A percentile compares a stretch with the other conserved stretches of the same genome.
Conservation (phyloP, 2,329 filamentous ascomycete species). For the Canariomyces notabilis region DNA sequence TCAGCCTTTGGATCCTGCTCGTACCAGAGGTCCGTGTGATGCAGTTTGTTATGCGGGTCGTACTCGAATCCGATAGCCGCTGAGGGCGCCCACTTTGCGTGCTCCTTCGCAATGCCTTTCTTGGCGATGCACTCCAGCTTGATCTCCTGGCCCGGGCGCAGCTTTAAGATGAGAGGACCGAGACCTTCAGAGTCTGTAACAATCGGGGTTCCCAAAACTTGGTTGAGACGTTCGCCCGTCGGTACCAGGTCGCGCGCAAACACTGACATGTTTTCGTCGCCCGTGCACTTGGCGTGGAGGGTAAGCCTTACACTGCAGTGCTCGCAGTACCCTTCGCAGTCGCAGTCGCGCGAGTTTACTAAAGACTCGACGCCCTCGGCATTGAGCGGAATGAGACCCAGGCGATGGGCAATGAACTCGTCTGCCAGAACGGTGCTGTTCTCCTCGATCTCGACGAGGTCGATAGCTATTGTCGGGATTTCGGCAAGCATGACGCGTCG, state of each 20-base stretch:
- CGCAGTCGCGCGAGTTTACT: constrained; percentile 87
- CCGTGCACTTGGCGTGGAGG: constrained; percentile 79
- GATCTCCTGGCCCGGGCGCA: constrained; percentile 84
- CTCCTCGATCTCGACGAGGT: constrained; percentile 84
- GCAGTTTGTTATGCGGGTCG: constrained; percentile 92
- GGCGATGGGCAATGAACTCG: constrained; percentile 88
- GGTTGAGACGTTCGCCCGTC: constrained; percentile 63
- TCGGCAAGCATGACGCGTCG: constrained; percentile 89
- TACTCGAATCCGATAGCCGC: constrained; percentile 95
- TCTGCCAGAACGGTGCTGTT: constrained; percentile 97
- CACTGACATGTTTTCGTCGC: constrained; percentile 86
- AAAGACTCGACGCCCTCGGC: constrained; percentile 79
- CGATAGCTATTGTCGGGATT: constrained; percentile 90
- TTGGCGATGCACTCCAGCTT: constrained; percentile 90
- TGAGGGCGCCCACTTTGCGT: constrained; percentile 95
- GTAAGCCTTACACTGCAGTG: constrained; percentile 81
- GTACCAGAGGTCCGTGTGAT: constrained; percentile 91
- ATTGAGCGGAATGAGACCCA: constrained; percentile 84
- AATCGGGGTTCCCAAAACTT: constrained; percentile 72
- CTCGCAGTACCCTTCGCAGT: constrained; percentile 93
- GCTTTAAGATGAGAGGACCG: constrained; percentile 83
- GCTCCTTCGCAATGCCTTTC: constrained; percentile 98
- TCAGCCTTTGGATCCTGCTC: constrained; percentile 77
- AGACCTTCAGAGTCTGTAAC: constrained; percentile 77
- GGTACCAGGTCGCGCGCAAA: constrained; percentile 86